Evolutionary conservation across 495 filamentous ascomycete genomes (phyloP).

Genomic region (Terfezia claveryi): DNA sequence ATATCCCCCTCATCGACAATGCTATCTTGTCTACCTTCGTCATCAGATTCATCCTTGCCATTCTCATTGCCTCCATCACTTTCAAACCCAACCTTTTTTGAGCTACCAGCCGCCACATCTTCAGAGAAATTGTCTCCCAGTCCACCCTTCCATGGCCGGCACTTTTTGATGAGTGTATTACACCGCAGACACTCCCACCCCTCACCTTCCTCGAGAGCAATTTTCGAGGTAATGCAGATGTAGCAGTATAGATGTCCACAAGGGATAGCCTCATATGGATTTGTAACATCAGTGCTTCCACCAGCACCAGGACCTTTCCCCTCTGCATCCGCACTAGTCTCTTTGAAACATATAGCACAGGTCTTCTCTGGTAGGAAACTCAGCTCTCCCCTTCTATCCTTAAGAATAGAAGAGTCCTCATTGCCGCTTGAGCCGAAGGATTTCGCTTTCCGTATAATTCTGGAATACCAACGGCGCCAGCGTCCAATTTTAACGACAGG

Average conservation of each 20-base stretch:
- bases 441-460: conserved; percentile 56
- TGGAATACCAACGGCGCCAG: conserved; percentile 73
- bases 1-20: not conserved
- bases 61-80: conserved; percentile 16
- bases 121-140: not conserved
- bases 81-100: conserved; percentile 14
- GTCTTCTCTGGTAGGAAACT: conserved; percentile 77
- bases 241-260: conserved; percentile 94
- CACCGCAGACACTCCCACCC: conserved; percentile 91
- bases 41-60: conserved; percentile 7
- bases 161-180: conserved; percentile 65
- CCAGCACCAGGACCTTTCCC: conserved; percentile 36
- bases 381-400: conserved; percentile 39
- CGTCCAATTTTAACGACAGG: conserved; percentile 80
- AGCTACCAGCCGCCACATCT: conserved; percentile 2
- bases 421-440: conserved; percentile 24
- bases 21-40: conserved; percentile 2
- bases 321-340: conserved; percentile 49
- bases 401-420: not conserved
- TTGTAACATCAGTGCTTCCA: conserved; percentile 91
- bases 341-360: conserved; percentile 93
- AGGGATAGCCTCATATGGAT: conserved; percentile 79
- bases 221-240: conserved; percentile 73
- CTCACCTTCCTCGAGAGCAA: conserved; percentile 86
- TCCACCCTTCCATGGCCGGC: conserved; percentile 73